Evolutionary conservation across 2,329 filamentous ascomycete species (phyloP).

Genomic region (Talaromyces sp.): DNA sequence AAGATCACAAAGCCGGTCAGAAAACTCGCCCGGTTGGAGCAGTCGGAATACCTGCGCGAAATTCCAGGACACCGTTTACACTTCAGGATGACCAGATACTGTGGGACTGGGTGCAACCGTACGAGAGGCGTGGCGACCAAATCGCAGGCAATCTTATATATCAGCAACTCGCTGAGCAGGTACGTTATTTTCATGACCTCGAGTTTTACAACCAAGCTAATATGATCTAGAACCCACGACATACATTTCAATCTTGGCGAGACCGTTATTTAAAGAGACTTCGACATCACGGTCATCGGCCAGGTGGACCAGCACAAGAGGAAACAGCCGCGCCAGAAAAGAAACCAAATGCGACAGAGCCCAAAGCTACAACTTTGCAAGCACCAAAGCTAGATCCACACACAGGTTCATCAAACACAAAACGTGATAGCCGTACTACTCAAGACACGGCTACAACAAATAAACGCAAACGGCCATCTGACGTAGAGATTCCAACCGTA

Average conservation of each 20-base stretch:
- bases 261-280: slow-evolving; percentile 45
- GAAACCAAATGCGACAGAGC: neutral
- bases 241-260: slow-evolving; percentile 50
- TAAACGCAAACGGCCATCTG: slow-evolving; percentile 15
- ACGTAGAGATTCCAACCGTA: neutral
- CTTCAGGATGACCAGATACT: slow-evolving; percentile 45
- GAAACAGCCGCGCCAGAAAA: neutral
- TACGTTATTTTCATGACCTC: slow-evolving; percentile 21
- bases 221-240: slow-evolving; percentile 37
- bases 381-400: neutral
- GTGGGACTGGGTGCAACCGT: slow-evolving; percentile 43
- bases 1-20: slow-evolving; percentile 48
- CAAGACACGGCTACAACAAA: neutral
- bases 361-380: neutral
- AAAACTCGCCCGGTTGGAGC: slow-evolving; percentile 46
- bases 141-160: slow-evolving; percentile 45
- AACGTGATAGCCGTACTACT: neutral
- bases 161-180: slow-evolving; percentile 39
- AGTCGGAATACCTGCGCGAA: slow-evolving; percentile 33
- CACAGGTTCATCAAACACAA: neutral
- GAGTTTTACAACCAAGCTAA: neutral
- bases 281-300: slow-evolving; percentile 31
- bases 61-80: slow-evolving; percentile 35
- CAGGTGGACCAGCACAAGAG: slow-evolving; percentile 26
- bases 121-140: slow-evolving; percentile 30